phyloP scores from a whole-genome alignment of 768 basidiomycete genomes.

The Bullera alba region DNA sequence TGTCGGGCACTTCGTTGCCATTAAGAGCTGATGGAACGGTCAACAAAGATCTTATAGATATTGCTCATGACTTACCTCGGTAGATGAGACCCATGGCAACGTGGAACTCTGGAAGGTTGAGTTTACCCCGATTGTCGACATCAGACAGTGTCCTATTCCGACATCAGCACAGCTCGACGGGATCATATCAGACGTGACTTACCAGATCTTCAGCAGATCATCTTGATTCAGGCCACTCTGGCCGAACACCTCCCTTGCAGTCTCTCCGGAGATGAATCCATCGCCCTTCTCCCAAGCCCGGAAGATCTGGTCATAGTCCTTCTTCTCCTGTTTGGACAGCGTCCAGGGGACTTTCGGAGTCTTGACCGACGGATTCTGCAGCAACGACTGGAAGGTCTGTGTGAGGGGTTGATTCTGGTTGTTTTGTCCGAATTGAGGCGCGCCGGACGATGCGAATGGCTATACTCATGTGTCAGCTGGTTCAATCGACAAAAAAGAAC shows the following conservation, averaged over 20 bases:
- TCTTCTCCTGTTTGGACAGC: constrained; percentile 81
- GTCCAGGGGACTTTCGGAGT: constrained; percentile 73
- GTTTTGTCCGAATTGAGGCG: constrained; percentile 56
- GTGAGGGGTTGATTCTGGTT: constrained; percentile 59
- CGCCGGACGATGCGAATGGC: constrained; percentile 42
- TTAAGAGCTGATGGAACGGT: constrained; percentile 69
- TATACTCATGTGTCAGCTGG: constrained; percentile 10
- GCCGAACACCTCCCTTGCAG: constrained; percentile 86
- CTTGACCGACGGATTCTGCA: constrained; percentile 64
- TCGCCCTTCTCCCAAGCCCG: constrained; percentile 80
- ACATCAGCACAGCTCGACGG: constrained; percentile 2
- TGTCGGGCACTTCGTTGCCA: constrained; percentile 80
- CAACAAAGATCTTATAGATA: neutral
- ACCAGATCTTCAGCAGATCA: constrained; percentile 91
- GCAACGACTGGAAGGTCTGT: constrained; percentile 81
- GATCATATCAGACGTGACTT: constrained; percentile 37
- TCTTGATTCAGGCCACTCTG: constrained; percentile 82
- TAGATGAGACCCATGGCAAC: constrained; percentile 98
- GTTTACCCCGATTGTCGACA: constrained; percentile 84
- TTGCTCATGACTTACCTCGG: constrained; percentile 59
- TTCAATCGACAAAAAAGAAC: too few relatives aligned
- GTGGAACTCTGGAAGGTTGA: constrained; percentile 93
- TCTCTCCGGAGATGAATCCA: constrained; percentile 79
- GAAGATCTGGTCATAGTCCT: constrained; percentile 93
- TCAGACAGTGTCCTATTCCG: constrained; percentile 79